Conservation (phyloP, 225 moss, liverwort and hornwort species). For the Anthoceros angustus region DNA sequence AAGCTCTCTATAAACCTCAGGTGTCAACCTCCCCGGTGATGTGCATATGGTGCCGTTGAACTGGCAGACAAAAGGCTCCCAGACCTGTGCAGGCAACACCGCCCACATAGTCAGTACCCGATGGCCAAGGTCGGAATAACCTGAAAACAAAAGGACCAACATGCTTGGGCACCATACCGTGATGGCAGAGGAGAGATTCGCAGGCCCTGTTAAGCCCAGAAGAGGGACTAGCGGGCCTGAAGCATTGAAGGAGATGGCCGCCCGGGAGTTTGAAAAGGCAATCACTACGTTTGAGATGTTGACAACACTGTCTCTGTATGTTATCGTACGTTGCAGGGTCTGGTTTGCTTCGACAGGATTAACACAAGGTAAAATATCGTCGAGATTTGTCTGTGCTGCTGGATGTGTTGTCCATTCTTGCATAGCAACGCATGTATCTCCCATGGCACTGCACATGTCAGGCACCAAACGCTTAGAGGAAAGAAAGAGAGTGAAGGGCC, state of each 20-base stretch:
- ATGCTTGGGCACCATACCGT: slow-evolving; percentile 12
- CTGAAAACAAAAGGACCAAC: neutral
- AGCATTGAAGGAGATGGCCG: slow-evolving; percentile 29
- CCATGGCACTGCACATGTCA: slow-evolving; percentile 25
- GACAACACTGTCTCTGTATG: neutral
- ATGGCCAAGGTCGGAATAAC: neutral
- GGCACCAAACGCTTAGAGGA: neutral
- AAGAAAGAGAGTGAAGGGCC: neutral
- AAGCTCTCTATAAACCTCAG: slow-evolving; percentile 14
- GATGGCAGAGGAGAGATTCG: slow-evolving; percentile 14
- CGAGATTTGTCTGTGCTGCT: slow-evolving; percentile 27
- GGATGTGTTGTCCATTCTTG: slow-evolving; percentile 38
- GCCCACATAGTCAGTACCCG: neutral
- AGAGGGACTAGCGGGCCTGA: slow-evolving; percentile 34
- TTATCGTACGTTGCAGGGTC: slow-evolving; percentile 15
- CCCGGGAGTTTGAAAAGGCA: slow-evolving; percentile 10
- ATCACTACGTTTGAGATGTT: slow-evolving; percentile 15
- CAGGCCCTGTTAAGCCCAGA: slow-evolving; percentile 22
- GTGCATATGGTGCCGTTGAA: slow-evolving; percentile 17
- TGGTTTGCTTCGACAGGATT: slow-evolving; percentile 26
- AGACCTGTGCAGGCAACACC: slow-evolving; percentile 18
- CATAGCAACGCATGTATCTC: slow-evolving; percentile 53
- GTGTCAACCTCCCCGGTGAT: slow-evolving; percentile 29
- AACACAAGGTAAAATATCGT: slow-evolving; percentile 38
- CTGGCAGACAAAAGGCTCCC: slow-evolving; percentile 19